phyloP scores from a whole-genome alignment of 176 grass and related monocot species.

The Avena sativa region DNA sequence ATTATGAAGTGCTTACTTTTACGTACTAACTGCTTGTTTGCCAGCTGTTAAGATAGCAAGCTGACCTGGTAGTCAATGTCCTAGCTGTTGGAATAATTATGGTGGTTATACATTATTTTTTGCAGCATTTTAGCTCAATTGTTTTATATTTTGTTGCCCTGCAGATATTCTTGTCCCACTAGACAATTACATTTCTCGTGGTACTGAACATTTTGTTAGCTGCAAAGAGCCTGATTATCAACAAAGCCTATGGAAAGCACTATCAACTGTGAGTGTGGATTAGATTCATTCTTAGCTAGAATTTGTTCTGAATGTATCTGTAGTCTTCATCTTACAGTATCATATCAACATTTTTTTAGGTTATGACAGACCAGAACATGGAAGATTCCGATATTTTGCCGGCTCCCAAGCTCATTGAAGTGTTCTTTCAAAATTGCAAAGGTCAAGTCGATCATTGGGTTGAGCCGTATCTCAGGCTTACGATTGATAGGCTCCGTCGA shows the following conservation, averaged over 20 bases:
- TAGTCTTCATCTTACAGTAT: conserved; percentile 44
- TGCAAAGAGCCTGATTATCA: conserved; percentile 92
- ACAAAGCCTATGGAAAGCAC: conserved; percentile 80
- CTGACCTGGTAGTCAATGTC: background rate
- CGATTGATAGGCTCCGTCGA: conserved; percentile 67
- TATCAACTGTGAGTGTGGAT: conserved; percentile 67
- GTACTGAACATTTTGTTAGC: conserved; percentile 73
- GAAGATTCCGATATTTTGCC: conserved; percentile 90
- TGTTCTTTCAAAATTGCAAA: conserved; percentile 95
- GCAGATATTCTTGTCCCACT: conserved; percentile 95
- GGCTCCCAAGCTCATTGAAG: conserved; percentile 90
- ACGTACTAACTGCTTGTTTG: background rate
- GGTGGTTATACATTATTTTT: conserved; percentile 4
- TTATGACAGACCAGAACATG: conserved; percentile 80
- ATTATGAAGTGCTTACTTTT: background rate
- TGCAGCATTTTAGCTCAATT: conserved; percentile 11
- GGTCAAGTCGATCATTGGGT: conserved; percentile 92
- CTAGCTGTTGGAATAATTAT: background rate
- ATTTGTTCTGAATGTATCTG: conserved; percentile 16
- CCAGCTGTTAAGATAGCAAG: background rate
- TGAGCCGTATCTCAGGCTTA: conserved; percentile 81
- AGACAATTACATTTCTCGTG: conserved; percentile 88
- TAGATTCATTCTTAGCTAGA: conserved; percentile 37
- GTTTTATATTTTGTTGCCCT: conserved; percentile 19
- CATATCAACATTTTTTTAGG: conserved; percentile 47